phyloP scores from a whole-genome alignment of 352 stramenopile species.

The Phytophthora lateralis region DNA sequence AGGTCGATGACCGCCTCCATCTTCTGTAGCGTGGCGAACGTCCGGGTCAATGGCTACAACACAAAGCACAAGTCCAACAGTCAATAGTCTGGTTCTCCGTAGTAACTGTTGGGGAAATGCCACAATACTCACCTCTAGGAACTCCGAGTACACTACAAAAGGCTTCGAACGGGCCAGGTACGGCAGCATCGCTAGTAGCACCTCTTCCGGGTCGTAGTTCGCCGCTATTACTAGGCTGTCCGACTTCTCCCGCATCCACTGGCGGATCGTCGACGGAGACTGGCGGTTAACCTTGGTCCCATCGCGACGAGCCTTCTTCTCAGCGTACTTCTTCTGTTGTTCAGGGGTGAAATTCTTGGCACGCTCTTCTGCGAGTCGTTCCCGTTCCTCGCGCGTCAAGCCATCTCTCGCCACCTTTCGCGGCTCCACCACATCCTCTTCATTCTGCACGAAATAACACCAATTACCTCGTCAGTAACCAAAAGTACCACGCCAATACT shows the following conservation, averaged over 20 bases:
- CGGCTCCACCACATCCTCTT: conserved; percentile 57
- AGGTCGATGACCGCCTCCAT: conserved; percentile 93
- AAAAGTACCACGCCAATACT: background rate
- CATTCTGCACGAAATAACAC: conserved; percentile 28
- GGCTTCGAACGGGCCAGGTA: conserved; percentile 91
- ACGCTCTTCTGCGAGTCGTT: conserved; percentile 71
- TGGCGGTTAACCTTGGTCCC: conserved; percentile 84
- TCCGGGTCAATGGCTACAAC: conserved; percentile 86
- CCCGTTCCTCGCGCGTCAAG: conserved; percentile 63
- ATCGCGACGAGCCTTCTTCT: conserved; percentile 73
- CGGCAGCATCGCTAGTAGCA: conserved; percentile 89
- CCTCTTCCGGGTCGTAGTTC: conserved; percentile 89
- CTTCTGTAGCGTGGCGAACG: conserved; percentile 90
- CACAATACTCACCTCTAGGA: conserved; percentile 65
- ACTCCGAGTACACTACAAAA: conserved; percentile 97
- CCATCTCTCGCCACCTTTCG: conserved; percentile 56
- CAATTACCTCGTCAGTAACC: background rate
- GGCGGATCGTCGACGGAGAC: conserved; percentile 65
- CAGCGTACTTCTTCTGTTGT: conserved; percentile 79
- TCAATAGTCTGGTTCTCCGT: background rate
- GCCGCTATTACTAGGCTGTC: conserved; percentile 91
- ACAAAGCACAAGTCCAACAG: background rate
- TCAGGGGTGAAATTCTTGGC: conserved; percentile 83
- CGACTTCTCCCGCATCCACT: conserved; percentile 73
- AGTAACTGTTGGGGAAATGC: background rate